Conservation (phyloP, 225 moss, liverwort and hornwort species). For the Sphagnum tenellum region DNA sequence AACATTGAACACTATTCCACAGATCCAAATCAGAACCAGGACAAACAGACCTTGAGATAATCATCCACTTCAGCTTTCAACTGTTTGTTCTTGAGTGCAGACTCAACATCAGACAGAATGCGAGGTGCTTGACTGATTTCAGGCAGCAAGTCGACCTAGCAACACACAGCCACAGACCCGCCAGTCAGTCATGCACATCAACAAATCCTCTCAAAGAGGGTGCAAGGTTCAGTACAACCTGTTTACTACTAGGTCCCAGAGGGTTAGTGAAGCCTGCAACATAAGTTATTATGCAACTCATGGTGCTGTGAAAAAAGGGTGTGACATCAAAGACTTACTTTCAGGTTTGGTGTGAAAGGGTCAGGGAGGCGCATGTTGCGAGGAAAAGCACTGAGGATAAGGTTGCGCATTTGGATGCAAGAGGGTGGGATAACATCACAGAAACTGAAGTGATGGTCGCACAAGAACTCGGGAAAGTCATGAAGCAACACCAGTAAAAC, state of each 20-base stretch:
- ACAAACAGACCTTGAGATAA: constrained; percentile 58
- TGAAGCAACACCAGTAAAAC: constrained; percentile 88
- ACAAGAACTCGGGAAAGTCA: constrained; percentile 92
- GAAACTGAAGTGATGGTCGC: constrained; percentile 94
- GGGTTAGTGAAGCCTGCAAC: too few species aligned
- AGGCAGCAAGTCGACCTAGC: constrained; percentile 86
- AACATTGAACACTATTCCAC: too few species aligned
- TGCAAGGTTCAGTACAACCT: too few species aligned
- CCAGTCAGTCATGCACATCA: too few species aligned
- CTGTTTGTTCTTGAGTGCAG: constrained; percentile 74
- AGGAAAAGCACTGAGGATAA: constrained; percentile 94
- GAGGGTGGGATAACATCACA: constrained; percentile 92
- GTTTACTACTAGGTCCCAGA: too few species aligned
- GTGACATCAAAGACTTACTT: constrained; percentile 21
- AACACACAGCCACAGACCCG: background rate
- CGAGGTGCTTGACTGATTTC: constrained; percentile 89
- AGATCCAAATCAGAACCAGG: too few species aligned
- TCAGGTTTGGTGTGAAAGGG: constrained; percentile 87
- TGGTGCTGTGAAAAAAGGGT: too few species aligned
- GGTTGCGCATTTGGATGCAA: constrained; percentile 97
- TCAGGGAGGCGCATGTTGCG: constrained; percentile 93
- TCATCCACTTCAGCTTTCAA: constrained; percentile 86
- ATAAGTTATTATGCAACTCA: too few species aligned
- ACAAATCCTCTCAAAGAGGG: too few species aligned
- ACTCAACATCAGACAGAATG: constrained; percentile 87